These are phyloP conservation scores for Solanum neorickii DNA, from an alignment of 257 asterid species.

Conservation along the genomic window DNA sequence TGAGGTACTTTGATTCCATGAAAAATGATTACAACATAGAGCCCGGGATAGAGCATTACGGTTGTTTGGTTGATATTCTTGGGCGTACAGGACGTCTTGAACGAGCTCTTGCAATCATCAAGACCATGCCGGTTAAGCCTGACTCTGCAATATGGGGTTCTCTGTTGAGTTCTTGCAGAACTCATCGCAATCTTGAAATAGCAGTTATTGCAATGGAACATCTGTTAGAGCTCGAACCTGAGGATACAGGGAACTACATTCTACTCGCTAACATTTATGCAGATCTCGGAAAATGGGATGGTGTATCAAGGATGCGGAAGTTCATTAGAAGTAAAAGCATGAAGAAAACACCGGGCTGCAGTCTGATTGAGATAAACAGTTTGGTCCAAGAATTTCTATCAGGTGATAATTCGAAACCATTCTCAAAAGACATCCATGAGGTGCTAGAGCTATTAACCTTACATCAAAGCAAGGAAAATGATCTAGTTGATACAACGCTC, in stretches of 20 bases:
- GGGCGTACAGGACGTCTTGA: constrained; percentile 59
- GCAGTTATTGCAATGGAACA: constrained; percentile 51
- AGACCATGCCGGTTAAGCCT: constrained; percentile 49
- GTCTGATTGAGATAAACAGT: constrained; percentile 43
- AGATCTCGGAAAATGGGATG: constrained; percentile 70
- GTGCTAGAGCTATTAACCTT: constrained; percentile 26
- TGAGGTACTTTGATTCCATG: constrained; percentile 52
- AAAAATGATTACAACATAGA: constrained; percentile 23
- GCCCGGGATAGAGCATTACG: constrained; percentile 18
- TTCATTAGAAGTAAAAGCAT: background rate
- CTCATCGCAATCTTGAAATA: constrained; percentile 42
- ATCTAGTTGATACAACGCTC: constrained; percentile 2
- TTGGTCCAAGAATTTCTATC: constrained; percentile 54
- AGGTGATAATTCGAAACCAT: constrained; percentile 49
- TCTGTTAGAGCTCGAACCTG: constrained; percentile 55
- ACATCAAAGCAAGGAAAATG: constrained; percentile 27
- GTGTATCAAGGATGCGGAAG: constrained; percentile 50
- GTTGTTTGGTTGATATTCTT: constrained; percentile 9
- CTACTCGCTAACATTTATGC: constrained; percentile 66
- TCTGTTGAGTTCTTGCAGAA: constrained; percentile 59
- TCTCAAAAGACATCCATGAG: constrained; percentile 24
- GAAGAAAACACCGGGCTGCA: constrained; percentile 1
- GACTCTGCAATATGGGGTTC: constrained; percentile 84
- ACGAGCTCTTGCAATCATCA: constrained; percentile 40
- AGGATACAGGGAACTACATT: constrained; percentile 53